Conservation (phyloP, 257 asterid genomes). For the Catharanthus roseus region DNA sequence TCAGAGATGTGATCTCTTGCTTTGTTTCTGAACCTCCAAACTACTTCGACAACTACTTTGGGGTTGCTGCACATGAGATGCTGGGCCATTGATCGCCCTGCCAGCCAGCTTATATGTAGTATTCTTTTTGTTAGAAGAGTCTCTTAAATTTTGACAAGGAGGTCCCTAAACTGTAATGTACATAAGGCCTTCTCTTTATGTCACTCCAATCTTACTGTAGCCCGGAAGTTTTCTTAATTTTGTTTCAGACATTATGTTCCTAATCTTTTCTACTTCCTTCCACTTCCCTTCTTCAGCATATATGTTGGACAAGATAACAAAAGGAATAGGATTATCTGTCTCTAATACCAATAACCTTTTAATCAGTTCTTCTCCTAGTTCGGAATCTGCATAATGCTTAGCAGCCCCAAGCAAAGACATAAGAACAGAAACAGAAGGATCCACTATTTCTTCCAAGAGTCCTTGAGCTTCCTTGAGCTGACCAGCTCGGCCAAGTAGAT, state of each 20-base stretch:
- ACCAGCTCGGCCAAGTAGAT: conserved; percentile 77
- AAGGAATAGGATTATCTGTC: conserved; percentile 66
- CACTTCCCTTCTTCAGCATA: conserved; percentile 76
- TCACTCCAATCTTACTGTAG: conserved; percentile 40
- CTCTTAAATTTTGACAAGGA: not conserved
- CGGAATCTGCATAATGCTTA: conserved; percentile 44
- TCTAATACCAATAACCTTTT: conserved; percentile 50
- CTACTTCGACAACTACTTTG: conserved; percentile 60
- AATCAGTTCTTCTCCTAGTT: conserved; percentile 61
- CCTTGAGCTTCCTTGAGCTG: conserved; percentile 60
- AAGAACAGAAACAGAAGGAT: conserved; percentile 39
- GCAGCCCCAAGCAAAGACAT: conserved; percentile 74
- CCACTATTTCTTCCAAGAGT: conserved; percentile 47
- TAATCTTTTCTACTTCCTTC: conserved; percentile 59
- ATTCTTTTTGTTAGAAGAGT: not conserved
- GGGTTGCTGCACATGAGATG: conserved; percentile 59
- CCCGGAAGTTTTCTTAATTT: conserved; percentile 57
- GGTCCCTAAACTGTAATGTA: conserved; percentile 1
- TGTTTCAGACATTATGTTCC: conserved; percentile 47
- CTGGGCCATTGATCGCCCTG: conserved; percentile 23
- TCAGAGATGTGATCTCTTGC: conserved; percentile 83
- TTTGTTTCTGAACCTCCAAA: conserved; percentile 74
- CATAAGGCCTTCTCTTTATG: conserved; percentile 22
- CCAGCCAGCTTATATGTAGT: not conserved
- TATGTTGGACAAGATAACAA: conserved; percentile 73